Percentiles rank a stretch among this genome's conserved stretches.
phyloP scores from a whole-genome alignment of 2,329 filamentous ascomycete species.

The Aspergillus pseudonomiae region DNA sequence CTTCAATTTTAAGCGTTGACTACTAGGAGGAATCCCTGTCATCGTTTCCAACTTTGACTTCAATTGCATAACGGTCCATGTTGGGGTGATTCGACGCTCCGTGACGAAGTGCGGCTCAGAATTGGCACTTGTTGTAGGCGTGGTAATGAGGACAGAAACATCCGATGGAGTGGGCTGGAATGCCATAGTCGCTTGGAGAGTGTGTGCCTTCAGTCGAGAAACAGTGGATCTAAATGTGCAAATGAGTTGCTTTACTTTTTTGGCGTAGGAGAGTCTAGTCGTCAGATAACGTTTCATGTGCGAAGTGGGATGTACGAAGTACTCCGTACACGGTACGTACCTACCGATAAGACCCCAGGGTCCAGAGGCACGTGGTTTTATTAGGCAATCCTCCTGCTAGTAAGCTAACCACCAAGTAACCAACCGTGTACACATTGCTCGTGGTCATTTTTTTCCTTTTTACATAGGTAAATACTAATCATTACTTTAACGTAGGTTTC shows the following conservation, averaged over 20 bases:
- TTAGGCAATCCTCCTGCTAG: no score
- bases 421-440: neutral
- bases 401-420: no score
- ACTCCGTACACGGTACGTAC: neutral
- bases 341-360: neutral
- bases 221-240: neutral
- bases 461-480: neutral
- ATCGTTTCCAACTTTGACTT: slow-evolving; percentile 89
- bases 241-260: neutral
- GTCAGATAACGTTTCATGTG: neutral
- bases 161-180: slow-evolving; percentile 43
- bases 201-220: neutral
- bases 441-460: neutral
- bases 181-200: slow-evolving; percentile 28
- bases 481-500: neutral
- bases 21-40: slow-evolving; percentile 83
- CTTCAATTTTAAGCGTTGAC: slow-evolving; percentile 75
- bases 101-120: slow-evolving; percentile 57
- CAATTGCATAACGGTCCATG: slow-evolving; percentile 84
- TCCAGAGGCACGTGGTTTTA: neutral
- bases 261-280: neutral
- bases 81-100: slow-evolving; percentile 87
- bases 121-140: slow-evolving; percentile 25
- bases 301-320: neutral
- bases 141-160: slow-evolving; percentile 44